phyloP scores from a whole-genome alignment of 768 basidiomycete genomes.

The Porphyrellus cyaneotinctus region DNA sequence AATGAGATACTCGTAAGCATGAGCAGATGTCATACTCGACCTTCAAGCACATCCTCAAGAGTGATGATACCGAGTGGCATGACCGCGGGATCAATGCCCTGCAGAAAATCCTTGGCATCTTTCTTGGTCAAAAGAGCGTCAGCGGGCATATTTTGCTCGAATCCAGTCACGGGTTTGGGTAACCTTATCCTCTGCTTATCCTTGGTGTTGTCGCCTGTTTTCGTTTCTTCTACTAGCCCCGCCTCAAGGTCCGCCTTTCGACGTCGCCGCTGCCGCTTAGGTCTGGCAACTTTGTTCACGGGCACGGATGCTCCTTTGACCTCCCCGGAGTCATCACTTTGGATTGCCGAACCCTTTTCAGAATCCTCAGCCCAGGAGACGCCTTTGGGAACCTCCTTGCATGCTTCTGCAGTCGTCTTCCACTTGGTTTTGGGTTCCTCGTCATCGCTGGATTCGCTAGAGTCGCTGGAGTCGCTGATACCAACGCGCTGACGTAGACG shows the following conservation, averaged over 20 bases:
- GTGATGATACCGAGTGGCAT: constrained; percentile 91
- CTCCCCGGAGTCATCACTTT: constrained; percentile 19
- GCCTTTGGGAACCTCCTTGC: constrained; percentile 25
- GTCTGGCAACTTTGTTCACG: constrained; percentile 13
- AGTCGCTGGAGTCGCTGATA: constrained; percentile 61
- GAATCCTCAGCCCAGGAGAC: constrained; percentile 33
- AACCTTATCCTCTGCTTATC: constrained; percentile 28
- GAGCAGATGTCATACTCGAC: constrained; percentile 32
- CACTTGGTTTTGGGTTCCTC: constrained; percentile 28
- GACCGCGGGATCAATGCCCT: constrained; percentile 74
- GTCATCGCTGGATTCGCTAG: constrained; percentile 44
- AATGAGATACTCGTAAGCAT: not conserved
- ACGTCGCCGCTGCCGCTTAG: constrained; percentile 11
- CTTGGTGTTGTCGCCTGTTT: constrained; percentile 15
- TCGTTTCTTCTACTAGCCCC: constrained; percentile 14
- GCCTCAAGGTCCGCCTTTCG: constrained; percentile 24
- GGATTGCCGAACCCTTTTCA: constrained; percentile 31
- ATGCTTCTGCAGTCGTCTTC: constrained; percentile 13
- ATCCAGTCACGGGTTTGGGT: constrained; percentile 35
- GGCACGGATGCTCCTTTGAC: constrained; percentile 5
- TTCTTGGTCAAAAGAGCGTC: constrained; percentile 79
- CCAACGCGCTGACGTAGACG: constrained; percentile 72
- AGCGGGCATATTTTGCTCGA: constrained; percentile 85
- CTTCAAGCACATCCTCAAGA: constrained; percentile 89
- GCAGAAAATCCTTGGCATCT: constrained; percentile 79